Evolutionary conservation across 305 asterid species (phyloP).

Genomic region (Ajuga reptans): DNA sequence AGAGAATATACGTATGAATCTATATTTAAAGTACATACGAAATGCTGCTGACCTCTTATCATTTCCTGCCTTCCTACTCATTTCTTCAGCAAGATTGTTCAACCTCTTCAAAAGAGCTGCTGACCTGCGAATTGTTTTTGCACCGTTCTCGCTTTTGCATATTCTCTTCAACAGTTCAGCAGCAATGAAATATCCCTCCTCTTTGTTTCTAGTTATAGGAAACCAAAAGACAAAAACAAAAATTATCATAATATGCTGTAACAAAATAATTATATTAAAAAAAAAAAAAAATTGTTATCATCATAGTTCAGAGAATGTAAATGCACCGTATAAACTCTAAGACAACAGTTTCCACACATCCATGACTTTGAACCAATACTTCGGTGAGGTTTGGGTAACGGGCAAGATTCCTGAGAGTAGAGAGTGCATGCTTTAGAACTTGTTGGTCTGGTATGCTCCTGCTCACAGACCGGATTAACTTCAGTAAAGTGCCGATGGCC

Average conservation of each 20-base stretch:
- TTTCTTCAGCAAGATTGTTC: constrained; percentile 62
- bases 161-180: constrained; percentile 66
- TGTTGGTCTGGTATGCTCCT: constrained; percentile 95
- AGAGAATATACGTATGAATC: not conserved
- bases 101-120: constrained; percentile 65
- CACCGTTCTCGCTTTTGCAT: constrained; percentile 42
- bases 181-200: constrained; percentile 81
- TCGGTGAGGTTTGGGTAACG: constrained; percentile 57
- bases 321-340: constrained; percentile 63
- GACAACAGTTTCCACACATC: constrained; percentile 55
- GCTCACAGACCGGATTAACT: constrained; percentile 71
- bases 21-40: not conserved
- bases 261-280: too few species aligned
- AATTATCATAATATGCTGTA: not conserved
- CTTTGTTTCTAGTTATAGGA: constrained; percentile 61
- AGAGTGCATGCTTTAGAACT: constrained; percentile 73
- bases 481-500: constrained; percentile 61
- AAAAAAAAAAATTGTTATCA: too few species aligned
- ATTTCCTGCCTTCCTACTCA: constrained; percentile 51
- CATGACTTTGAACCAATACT: constrained; percentile 38
- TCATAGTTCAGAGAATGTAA: not conserved
- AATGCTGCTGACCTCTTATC: constrained; percentile 52
- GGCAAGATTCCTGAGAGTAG: constrained; percentile 85
- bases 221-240: constrained; percentile 6
- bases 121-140: constrained; percentile 40